Evolutionary conservation across 495 filamentous ascomycete species (phyloP), one percentile per base, ranked within the genome.

Genomic region (Chlorociboria aeruginascens): DNA sequence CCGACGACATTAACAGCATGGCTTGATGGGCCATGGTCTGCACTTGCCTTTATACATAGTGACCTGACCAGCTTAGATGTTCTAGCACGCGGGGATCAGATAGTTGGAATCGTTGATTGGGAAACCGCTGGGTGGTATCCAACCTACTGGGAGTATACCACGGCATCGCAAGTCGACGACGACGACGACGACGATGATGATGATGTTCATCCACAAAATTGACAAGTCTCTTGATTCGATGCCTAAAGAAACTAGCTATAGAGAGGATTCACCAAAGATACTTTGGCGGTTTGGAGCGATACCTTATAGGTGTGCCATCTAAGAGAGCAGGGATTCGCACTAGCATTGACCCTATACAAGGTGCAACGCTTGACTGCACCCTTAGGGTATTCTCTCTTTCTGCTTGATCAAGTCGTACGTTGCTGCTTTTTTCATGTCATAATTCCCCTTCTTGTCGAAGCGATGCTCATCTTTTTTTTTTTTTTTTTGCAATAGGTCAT

Each of bases 51-150:
- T 31, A 65, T 59, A 10, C 63, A 64, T 52, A 60, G 61, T 40
- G 63, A 66, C 49, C 43, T 66, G 12, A 66, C 57, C 33, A 65
- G 51, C 43, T 47, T 65, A 4, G 63, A 65, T 45, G 61, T 65
- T 16, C 34, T 65, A 25, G 59, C 54, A 8, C 40, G 46, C 30
- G 54, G 50, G 25, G 63, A 60, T 50, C 48, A 59, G 3, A 49
- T 66, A 13, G 66, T 70, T 25, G 69, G 68, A 12, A 71, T 76
- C 46, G 57, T 76, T 58, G 69, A 77, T 57, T 72, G 67, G 72
- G 70, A 73, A 57, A 70, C 65, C 13, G 67, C 70, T 47, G 68
- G 68, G 30, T 75, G 70, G 70, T 70, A 66, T 55, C 70, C 69
- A 11, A 55, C 56, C 11, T 74, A 73, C 53, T 74, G 65, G 67